Evolutionary conservation across 371 early-diverging fungal genomes (phyloP).

Genomic region (Mortierella polycephala): DNA sequence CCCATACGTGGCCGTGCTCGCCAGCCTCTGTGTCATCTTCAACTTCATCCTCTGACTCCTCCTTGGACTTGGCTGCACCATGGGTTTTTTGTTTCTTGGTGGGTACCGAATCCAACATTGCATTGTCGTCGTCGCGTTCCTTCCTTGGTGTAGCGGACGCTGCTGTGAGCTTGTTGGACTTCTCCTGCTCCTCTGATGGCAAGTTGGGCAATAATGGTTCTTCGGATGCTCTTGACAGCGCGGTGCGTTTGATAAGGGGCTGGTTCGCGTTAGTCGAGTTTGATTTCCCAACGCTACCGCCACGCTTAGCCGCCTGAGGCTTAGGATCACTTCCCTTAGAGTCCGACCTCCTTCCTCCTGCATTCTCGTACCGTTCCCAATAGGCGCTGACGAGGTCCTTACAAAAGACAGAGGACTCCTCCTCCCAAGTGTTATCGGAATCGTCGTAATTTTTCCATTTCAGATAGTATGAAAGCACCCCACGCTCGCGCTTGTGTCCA

Average conservation of each 20-base stretch:
- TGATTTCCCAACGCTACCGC: background rate
- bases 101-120: background rate
- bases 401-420: constrained; percentile 17
- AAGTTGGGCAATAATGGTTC: constrained; percentile 6
- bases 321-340: constrained; percentile 16
- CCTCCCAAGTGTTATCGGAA: constrained; percentile 45
- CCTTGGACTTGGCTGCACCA: background rate
- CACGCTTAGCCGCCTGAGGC: constrained; percentile 7
- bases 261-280: background rate
- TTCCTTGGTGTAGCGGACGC: constrained; percentile 7
- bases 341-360: constrained; percentile 30
- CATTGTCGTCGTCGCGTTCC: constrained; percentile 7
- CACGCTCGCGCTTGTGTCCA: constrained; percentile 24
- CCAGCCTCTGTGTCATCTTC: background rate
- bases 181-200: background rate
- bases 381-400: constrained; percentile 28
- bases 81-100: constrained; percentile 28
- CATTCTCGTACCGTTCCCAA: constrained; percentile 21
- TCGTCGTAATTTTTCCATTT: constrained; percentile 42
- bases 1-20: constrained; percentile 1
- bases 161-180: background rate
- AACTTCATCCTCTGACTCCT: background rate
- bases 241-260: background rate
- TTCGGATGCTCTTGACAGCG: background rate
- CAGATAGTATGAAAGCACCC: constrained; percentile 19